Base-by-base conservation (phyloP, 2,329 filamentous ascomycete genomes). In the Aspergillus sp. region DNA sequence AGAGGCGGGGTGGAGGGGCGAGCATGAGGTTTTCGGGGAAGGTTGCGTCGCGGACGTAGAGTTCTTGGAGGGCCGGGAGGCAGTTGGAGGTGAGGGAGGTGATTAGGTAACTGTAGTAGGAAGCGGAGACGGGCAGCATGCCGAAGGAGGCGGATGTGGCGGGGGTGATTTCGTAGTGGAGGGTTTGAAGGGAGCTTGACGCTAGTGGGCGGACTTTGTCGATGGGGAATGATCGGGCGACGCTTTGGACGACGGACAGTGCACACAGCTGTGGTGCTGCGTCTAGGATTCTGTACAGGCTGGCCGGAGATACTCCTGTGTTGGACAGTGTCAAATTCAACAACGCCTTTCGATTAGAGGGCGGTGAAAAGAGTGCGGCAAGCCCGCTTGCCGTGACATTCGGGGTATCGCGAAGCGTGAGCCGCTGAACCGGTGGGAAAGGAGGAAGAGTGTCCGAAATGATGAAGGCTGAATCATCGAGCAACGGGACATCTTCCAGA, bases 71-170 rank as follows among this genome's bases (percentile, higher is more conserved):
- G 32, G 78, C 80, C 1, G 90, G 89, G 6, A 97, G 77, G 6
- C 82, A 80, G 52, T 85, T 85, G 13, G 82, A 79, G 51, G 93
- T 81, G 27, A 97, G 80, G 0, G 88, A 95, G n/a, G 80, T 80
- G 22, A 88, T 84, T 17, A 97, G 80, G 67, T 95, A 95, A 51
- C 82, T 80, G 68, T 96, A 95, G 71, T 95, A 94, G 15, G 77
- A 79, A 20, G 73, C 69, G 5, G 74, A 70, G 1, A 77, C 74
- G 0, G 74, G 69, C 44, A 76, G 73, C 44, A 78, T 65, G 9
- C 72, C 68, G 51, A 81, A 85, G 9, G 83, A 76, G 19, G 37
- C 37, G 19, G 82, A 80, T 0, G 80, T 72, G 3, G 60, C 49
- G 5, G 66, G 68, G 9, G 81, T 85, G 63, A 97, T 87, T 68